phyloP scores from a whole-genome alignment of 352 stramenopile species.

The Blastocystis hominis region DNA sequence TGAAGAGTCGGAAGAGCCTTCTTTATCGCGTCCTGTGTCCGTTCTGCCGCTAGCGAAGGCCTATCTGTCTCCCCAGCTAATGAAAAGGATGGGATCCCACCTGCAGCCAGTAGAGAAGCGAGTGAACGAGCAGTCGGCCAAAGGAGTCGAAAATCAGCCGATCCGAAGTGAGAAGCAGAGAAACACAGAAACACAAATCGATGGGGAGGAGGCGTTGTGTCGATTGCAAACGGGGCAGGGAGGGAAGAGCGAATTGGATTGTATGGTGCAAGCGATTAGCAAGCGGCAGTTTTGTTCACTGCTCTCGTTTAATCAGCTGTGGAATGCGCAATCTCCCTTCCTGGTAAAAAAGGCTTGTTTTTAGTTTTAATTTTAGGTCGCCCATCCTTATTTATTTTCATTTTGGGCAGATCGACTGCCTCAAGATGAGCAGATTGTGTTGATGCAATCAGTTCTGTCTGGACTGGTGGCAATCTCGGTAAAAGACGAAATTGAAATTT shows the following conservation, averaged over 20 bases:
- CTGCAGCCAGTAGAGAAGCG: too few relatives aligned
- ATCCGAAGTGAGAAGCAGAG: too few relatives aligned
- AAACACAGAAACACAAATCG: too few relatives aligned
- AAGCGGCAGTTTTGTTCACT: background rate
- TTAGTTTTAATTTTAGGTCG: background rate
- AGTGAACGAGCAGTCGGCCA: background rate
- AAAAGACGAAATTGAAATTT: background rate
- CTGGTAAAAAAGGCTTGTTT: background rate
- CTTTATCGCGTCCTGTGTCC: background rate
- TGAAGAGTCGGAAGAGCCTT: constrained; percentile 17
- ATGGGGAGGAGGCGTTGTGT: background rate
- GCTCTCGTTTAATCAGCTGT: background rate
- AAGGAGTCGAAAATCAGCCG: background rate
- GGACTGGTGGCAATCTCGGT: background rate
- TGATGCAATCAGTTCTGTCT: background rate
- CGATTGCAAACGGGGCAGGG: background rate
- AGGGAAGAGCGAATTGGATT: background rate
- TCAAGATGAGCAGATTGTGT: background rate
- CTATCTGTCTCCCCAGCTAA: background rate
- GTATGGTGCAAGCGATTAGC: background rate
- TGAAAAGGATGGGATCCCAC: background rate
- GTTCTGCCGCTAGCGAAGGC: background rate
- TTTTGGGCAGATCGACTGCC: background rate
- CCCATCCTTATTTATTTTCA: background rate
- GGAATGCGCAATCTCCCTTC: background rate